Evolutionary conservation across 2,329 filamentous ascomycete species (phyloP), one percentile per base, ranked within the genome.

Genomic region (Truncatella angustata): DNA sequence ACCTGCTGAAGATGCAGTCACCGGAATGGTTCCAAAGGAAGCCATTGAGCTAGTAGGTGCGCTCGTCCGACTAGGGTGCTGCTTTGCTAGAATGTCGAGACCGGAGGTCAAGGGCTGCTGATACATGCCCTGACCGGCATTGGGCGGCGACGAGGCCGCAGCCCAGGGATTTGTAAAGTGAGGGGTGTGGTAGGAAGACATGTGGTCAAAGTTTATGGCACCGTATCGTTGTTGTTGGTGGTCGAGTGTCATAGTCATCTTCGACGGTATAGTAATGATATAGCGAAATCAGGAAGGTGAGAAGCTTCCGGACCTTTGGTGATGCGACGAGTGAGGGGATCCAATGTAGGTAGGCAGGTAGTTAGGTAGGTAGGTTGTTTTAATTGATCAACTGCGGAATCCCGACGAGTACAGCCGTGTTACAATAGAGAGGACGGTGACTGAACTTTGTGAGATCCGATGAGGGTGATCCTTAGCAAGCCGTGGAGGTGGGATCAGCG

Each of bases 241-340:
- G 76, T 96, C 91, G 78, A 96, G 84, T 72, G 92, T 90, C 91
- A 96, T 96, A 76, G 91, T 94, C 91, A 96, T 96, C 72, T 72
- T 84, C 75, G 60, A 65, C 57, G 53, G 52, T 53, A 55, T n/a
- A n/a, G 57, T 56, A 60, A 54, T 56, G 52, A 58, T 58, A 60
- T 53, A 40, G 40, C 49, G 57, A 58, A 56, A 62, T 5, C 7
- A 16, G n/a, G 46, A 28, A 39, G 32, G 40, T 44, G 14, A 10
- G 12, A 16, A 32, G 47, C 35, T 42, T 50, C 36, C 47, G n/a
- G 24, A 42, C 7, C 20, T 24, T 23, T 20, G 23, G 11, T 23
- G 23, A 16, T 28, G 20, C 10, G 12, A 23, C n/a, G 24, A 24
- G 21, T n/a, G 21, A 44, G 40, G 24, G 40, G 12, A 36, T 36